Percentiles rank a stretch among this genome's conserved stretches.
Conservation (phyloP, 192 early-diverging fungal genomes). For the Umbelopsis isabellina region DNA sequence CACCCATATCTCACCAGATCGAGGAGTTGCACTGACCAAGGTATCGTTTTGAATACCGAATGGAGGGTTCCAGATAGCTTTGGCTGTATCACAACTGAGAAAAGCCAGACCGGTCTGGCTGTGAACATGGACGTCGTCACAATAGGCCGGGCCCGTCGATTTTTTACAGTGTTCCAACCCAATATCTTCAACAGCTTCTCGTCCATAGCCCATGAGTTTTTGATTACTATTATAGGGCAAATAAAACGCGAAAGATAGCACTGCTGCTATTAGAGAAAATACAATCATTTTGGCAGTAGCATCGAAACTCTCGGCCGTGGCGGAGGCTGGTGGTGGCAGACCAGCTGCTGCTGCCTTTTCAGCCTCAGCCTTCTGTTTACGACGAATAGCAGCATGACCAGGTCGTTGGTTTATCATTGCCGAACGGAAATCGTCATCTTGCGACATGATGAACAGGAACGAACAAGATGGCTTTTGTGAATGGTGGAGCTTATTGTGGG, state of each 20-base stretch:
- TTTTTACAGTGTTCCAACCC: conserved; percentile 18
- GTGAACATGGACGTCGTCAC: conserved; percentile 22
- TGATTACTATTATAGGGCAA: neutral
- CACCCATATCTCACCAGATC: conserved; percentile 26
- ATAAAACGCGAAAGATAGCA: neutral
- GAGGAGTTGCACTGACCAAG: neutral
- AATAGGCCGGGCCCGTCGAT: conserved; percentile 10
- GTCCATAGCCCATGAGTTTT: neutral
- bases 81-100: conserved; percentile 19
- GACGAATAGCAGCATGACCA: conserved; percentile 11
- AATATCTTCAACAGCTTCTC: neutral
- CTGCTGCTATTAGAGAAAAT: neutral
- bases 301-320: neutral
- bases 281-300: neutral
- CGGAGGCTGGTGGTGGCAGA: neutral
- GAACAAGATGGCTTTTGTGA: neutral
- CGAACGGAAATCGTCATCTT: neutral
- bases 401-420: conserved; percentile 3
- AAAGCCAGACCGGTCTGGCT: conserved; percentile 5
- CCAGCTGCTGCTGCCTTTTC: conserved; percentile 1
- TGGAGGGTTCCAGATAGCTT: conserved; percentile 13
- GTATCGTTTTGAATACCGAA: conserved; percentile 20
- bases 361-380: neutral
- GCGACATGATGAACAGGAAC: neutral
- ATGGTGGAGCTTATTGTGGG: no score